These are phyloP conservation scores for Pyracantha coccinea DNA, from an alignment of 331 rosid species.

Conservation along the genomic window DNA sequence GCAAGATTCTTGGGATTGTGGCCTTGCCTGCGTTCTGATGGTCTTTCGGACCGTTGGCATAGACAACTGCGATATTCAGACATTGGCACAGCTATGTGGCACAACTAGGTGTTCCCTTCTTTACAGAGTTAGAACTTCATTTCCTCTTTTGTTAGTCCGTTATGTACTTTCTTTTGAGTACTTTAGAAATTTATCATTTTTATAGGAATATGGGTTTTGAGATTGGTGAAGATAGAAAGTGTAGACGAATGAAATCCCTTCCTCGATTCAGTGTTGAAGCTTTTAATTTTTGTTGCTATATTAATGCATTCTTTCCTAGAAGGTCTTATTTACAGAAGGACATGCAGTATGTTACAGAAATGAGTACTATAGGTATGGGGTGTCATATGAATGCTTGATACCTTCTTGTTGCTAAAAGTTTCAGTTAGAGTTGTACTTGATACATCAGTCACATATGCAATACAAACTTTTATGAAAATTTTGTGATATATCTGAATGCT, in stretches of 20 bases:
- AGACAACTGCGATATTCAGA: conserved; percentile 41
- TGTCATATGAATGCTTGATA: not conserved
- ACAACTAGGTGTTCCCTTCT: conserved; percentile 55
- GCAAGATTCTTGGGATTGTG: conserved; percentile 85
- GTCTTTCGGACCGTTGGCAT: conserved; percentile 61
- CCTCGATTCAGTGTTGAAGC: not conserved
- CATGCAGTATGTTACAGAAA: not conserved
- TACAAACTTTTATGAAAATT: conserved; percentile 8
- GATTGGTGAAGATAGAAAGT: conserved; percentile 6
- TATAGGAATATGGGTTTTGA: conserved; percentile 5
- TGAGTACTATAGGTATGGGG: not conserved
- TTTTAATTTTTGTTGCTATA: not conserved
- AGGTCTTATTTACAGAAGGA: not conserved
- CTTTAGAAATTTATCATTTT: not conserved
- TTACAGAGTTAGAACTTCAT: conserved; percentile 11
- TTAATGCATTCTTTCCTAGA: not conserved
- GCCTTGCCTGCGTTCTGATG: conserved; percentile 91
- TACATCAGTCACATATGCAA: conserved; percentile 2
- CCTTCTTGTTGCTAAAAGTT: not conserved
- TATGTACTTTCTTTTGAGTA: conserved; percentile 12
- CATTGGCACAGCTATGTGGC: conserved; percentile 59
- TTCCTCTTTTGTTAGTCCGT: conserved; percentile 10
- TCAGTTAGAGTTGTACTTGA: not conserved
- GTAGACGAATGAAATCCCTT: not conserved
- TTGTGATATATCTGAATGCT: conserved; percentile 12